Conservation (phyloP, 306 rosid species). For the Begonia peltatifolia region DNA sequence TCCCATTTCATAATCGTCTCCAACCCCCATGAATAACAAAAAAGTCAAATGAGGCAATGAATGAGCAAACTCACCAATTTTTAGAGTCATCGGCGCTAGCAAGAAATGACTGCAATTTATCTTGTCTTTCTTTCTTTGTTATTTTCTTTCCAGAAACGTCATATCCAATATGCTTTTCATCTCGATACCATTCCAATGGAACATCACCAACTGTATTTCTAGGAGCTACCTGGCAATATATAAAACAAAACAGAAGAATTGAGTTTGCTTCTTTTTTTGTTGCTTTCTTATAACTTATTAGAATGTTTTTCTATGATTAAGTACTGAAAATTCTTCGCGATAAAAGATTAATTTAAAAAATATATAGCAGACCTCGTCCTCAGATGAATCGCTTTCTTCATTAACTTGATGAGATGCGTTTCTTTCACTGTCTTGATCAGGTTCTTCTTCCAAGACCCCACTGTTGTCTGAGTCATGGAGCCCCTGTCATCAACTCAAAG, state of each 20-base stretch:
- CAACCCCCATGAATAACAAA: no score
- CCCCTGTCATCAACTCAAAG: slow-evolving; percentile 20
- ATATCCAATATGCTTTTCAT: slow-evolving; percentile 87
- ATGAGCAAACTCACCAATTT: slow-evolving; percentile 41
- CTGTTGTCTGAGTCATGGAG: slow-evolving; percentile 5
- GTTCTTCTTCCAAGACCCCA: slow-evolving; percentile 7
- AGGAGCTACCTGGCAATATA: slow-evolving; percentile 45
- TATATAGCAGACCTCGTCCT: slow-evolving; percentile 60
- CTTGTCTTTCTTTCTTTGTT: slow-evolving; percentile 60
- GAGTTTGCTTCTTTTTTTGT: neutral
- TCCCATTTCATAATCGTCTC: no score
- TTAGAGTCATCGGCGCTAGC: slow-evolving; percentile 70
- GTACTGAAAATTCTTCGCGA: slow-evolving; percentile 1
- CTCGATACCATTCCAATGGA: slow-evolving; percentile 73
- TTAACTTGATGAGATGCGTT: slow-evolving; percentile 30
- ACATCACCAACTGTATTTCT: slow-evolving; percentile 83
- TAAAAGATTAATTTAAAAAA: neutral
- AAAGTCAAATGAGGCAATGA: no score
- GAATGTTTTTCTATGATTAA: neutral
- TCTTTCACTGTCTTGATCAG: slow-evolving; percentile 19
- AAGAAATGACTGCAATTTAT: slow-evolving; percentile 63
- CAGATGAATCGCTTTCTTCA: slow-evolving; percentile 88
- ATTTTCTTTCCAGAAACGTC: slow-evolving; percentile 72
- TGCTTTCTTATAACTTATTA: neutral
- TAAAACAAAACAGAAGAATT: neutral